Conservation (phyloP, 768 basidiomycete species). For the Suillus lakei region DNA sequence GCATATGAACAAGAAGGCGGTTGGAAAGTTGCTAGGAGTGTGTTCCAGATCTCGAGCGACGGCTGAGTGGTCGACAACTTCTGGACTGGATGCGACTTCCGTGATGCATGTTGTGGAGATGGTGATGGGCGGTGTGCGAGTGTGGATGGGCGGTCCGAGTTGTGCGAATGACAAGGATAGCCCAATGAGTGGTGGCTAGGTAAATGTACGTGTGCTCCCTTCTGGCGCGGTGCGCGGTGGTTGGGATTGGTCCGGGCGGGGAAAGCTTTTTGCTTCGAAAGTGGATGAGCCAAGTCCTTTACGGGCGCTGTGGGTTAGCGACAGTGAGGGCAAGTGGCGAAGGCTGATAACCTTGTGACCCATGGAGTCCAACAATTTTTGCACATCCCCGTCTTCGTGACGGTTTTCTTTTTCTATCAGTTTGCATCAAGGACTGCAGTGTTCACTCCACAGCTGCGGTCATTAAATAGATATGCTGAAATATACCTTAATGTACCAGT, state of each 20-base stretch:
- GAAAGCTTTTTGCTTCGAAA: constrained; percentile 49
- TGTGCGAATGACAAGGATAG: constrained; percentile 37
- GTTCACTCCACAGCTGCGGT: not conserved
- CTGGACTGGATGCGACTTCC: constrained; percentile 6
- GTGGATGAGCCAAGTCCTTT: constrained; percentile 31
- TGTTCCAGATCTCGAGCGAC: constrained; percentile 39
- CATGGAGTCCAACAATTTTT: constrained; percentile 34
- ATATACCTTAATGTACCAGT: no score
- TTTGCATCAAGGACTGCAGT: not conserved
- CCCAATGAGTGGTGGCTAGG: constrained; percentile 41
- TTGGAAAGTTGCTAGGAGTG: constrained; percentile 16
- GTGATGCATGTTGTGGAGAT: constrained; percentile 15
- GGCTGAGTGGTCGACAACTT: constrained; percentile 4
- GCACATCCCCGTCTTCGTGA: constrained; percentile 29
- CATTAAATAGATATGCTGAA: no score
- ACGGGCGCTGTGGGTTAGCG: constrained; percentile 24
- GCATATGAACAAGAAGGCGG: constrained; percentile 40
- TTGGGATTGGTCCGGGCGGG: constrained; percentile 37
- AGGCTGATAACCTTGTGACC: constrained; percentile 35
- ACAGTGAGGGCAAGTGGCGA: constrained; percentile 28
- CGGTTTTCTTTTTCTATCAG: constrained; percentile 7
- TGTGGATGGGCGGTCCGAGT: constrained; percentile 34
- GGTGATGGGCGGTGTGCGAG: constrained; percentile 23
- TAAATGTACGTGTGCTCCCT: constrained; percentile 36
- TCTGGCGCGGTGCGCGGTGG: constrained; percentile 27